These are phyloP conservation scores for Ramaria sp. DNA, from an alignment of 768 basidiomycete genomes.

Conservation along the genomic window DNA sequence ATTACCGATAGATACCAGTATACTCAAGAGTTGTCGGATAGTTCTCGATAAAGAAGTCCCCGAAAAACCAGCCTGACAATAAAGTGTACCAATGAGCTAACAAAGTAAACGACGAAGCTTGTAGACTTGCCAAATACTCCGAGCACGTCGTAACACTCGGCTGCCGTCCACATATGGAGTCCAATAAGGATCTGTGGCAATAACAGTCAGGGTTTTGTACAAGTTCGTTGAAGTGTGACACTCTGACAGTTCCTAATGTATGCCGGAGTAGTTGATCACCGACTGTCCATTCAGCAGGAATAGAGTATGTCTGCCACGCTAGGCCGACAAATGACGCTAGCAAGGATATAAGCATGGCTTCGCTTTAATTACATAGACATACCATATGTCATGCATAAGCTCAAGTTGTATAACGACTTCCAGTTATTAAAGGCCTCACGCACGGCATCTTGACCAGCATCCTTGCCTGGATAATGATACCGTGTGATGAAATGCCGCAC, in stretches of 20 bases:
- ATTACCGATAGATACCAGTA: conserved; percentile 90
- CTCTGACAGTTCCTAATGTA: conserved; percentile 72
- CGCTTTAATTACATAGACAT: conserved; percentile 10
- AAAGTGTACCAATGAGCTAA: background rate
- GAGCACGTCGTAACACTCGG: conserved; percentile 85
- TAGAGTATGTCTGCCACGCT: conserved; percentile 82
- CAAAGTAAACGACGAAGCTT: background rate
- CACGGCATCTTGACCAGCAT: conserved; percentile 67
- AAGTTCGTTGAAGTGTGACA: background rate
- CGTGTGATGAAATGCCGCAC: conserved; percentile 93
- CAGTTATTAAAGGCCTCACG: conserved; percentile 92
- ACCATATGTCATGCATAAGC: conserved; percentile 94
- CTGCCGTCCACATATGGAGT: conserved; percentile 84
- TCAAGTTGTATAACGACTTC: conserved; percentile 88
- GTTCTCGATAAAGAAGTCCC: conserved; percentile 93
- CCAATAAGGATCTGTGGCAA: conserved; percentile 59
- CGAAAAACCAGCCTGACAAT: conserved; percentile 87
- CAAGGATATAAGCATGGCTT: background rate
- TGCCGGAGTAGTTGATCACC: conserved; percentile 83
- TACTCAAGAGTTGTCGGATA: conserved; percentile 87
- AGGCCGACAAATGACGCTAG: conserved; percentile 77
- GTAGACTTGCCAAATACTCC: conserved; percentile 70
- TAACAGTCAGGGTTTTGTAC: background rate
- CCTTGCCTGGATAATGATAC: conserved; percentile 73
- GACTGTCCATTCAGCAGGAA: conserved; percentile 77